Percentiles rank a stretch among this genome's conserved stretches.
Conservation (phyloP, 139 green algal species). For the Coccomyxa sp. region DNA sequence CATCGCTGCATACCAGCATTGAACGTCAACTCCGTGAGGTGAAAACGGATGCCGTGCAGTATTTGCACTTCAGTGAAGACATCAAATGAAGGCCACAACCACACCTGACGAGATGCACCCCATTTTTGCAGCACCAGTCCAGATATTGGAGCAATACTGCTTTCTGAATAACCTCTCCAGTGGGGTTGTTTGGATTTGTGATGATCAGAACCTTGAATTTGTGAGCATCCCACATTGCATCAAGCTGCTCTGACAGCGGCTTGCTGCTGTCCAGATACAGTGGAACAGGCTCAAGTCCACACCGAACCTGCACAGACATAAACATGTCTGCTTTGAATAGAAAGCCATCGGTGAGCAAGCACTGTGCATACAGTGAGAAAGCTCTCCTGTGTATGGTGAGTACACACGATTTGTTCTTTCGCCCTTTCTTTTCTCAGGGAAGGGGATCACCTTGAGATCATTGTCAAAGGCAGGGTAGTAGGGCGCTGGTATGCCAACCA, state of each 20-base stretch:
- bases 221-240: slow-evolving; percentile 24
- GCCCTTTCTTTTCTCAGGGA: too few species aligned
- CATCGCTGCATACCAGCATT: slow-evolving; percentile 45
- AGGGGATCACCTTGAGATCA: slow-evolving; percentile 44
- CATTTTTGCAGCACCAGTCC: slow-evolving; percentile 48
- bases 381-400: too few species aligned
- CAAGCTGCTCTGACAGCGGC: slow-evolving; percentile 34
- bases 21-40: background rate
- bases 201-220: slow-evolving; percentile 51
- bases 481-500: slow-evolving; percentile 64
- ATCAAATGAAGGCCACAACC: background rate
- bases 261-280: slow-evolving; percentile 39
- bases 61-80: background rate
- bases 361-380: background rate
- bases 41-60: background rate
- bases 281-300: slow-evolving; percentile 34
- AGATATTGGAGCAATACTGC: slow-evolving; percentile 43
- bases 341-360: background rate
- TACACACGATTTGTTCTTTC: background rate
- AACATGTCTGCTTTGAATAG: background rate
- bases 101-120: slow-evolving; percentile 64
- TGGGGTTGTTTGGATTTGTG: slow-evolving; percentile 71
- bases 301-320: slow-evolving; percentile 27
- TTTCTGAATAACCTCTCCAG: slow-evolving; percentile 46
- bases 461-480: slow-evolving; percentile 83